Percentiles rank a stretch among this genome's conserved stretches.
phyloP scores from a whole-genome alignment of 768 basidiomycete genomes.

The Lactarius indigo region DNA sequence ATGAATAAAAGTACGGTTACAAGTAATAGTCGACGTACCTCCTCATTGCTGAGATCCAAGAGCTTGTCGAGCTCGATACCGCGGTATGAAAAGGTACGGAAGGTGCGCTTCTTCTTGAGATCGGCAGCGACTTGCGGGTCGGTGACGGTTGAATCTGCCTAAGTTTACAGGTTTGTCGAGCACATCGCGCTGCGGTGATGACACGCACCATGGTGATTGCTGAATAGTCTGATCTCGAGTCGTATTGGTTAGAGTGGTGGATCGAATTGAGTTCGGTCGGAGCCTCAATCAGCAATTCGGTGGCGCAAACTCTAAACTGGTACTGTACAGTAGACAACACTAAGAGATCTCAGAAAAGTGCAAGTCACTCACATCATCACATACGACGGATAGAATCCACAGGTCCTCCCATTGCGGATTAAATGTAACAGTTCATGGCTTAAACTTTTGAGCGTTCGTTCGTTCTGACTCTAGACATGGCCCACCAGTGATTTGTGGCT shows the following conservation, averaged over 20 bases:
- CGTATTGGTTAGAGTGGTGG: conserved; percentile 11
- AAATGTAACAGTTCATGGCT: conserved; percentile 49
- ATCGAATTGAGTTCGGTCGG: conserved; percentile 24
- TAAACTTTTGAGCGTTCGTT: neutral
- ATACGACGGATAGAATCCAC: conserved; percentile 82
- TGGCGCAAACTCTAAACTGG: conserved; percentile 42
- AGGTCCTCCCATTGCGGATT: conserved; percentile 91
- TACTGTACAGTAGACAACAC: conserved; percentile 56
- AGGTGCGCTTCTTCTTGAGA: conserved; percentile 97
- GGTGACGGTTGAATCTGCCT: conserved; percentile 84
- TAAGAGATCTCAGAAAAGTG: neutral
- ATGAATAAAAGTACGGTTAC: neutral
- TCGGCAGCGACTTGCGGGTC: conserved; percentile 93
- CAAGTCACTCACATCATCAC: conserved; percentile 23
- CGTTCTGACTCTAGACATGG: conserved; percentile 9
- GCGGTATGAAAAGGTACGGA: conserved; percentile 98
- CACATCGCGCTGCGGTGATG: neutral
- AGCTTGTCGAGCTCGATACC: conserved; percentile 98
- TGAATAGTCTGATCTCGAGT: conserved; percentile 10
- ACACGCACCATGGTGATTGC: conserved; percentile 26
- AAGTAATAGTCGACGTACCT: conserved; percentile 51
- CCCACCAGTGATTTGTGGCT: conserved; percentile 87
- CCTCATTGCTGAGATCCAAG: conserved; percentile 93
- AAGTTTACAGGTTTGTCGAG: neutral
- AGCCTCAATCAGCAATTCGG: conserved; percentile 32